phyloP scores from a whole-genome alignment of 2,329 filamentous ascomycete species.

The Blastomyces percursus region DNA sequence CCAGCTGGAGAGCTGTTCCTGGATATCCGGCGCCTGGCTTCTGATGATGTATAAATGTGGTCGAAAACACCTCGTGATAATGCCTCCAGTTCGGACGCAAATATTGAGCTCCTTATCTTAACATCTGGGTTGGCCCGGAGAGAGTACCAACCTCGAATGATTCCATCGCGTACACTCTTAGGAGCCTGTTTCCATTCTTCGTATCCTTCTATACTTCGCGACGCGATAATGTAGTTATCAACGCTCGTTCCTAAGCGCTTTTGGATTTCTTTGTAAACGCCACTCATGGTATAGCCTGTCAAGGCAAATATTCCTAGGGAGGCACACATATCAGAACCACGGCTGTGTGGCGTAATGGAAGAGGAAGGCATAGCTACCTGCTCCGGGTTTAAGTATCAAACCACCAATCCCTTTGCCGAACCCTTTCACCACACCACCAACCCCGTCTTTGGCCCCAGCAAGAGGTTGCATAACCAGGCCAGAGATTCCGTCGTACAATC shows the following conservation, averaged over 20 bases:
- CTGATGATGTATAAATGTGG: slow-evolving; percentile 8
- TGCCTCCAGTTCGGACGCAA: slow-evolving; percentile 25
- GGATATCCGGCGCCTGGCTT: neutral
- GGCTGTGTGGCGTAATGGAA: neutral
- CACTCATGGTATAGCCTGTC: slow-evolving; percentile 73
- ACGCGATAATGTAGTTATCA: slow-evolving; percentile 68
- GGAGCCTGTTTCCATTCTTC: slow-evolving; percentile 50
- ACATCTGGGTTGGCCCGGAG: slow-evolving; percentile 48
- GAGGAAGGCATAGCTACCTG: slow-evolving; percentile 50
- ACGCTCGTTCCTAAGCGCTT: slow-evolving; percentile 60
- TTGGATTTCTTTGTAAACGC: slow-evolving; percentile 65
- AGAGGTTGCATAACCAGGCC: slow-evolving; percentile 70
- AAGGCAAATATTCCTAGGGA: slow-evolving; percentile 52
- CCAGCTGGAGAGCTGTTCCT: neutral
- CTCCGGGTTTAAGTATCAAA: slow-evolving; percentile 68
- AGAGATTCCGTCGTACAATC: slow-evolving; percentile 70
- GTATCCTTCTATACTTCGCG: slow-evolving; percentile 63
- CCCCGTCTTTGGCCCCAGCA: slow-evolving; percentile 55
- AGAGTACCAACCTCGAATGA: slow-evolving; percentile 55
- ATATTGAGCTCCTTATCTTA: slow-evolving; percentile 46
- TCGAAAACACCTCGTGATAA: slow-evolving; percentile 11
- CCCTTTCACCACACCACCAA: slow-evolving; percentile 61
- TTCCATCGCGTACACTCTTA: slow-evolving; percentile 50
- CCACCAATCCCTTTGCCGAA: slow-evolving; percentile 77
- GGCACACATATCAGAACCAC: neutral